A percentile compares a stretch with the other conserved stretches of the same genome.
Evolutionary conservation across 371 early-diverging fungal species (phyloP).

Genomic region (Syncephalastrum contaminatum): DNA sequence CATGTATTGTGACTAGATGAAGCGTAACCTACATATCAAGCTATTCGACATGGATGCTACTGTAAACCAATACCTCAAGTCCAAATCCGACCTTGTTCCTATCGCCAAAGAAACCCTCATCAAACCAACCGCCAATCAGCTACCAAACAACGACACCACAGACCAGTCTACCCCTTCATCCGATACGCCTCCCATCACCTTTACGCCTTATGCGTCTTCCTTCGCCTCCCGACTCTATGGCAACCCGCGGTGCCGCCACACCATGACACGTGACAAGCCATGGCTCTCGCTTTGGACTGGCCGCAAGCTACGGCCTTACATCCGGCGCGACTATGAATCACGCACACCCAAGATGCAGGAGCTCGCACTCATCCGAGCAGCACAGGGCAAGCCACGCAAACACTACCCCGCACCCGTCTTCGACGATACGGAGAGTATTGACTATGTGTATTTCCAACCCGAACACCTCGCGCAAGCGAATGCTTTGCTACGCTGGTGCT

Average conservation of each 20-base stretch:
- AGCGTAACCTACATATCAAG: slow-evolving; percentile 60
- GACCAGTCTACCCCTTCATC: slow-evolving; percentile 4
- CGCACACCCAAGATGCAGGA: slow-evolving; percentile 46
- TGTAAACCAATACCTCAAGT: slow-evolving; percentile 40
- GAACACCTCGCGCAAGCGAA: slow-evolving; percentile 81
- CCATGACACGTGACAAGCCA: slow-evolving; percentile 56
- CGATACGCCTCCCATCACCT: slow-evolving; percentile 25
- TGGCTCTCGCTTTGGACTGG: slow-evolving; percentile 67
- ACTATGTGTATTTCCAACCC: slow-evolving; percentile 78
- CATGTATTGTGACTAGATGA: slow-evolving; percentile 26
- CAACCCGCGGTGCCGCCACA: slow-evolving; percentile 46
- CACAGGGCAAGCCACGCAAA: slow-evolving; percentile 23
- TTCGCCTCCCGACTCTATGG: slow-evolving; percentile 78
- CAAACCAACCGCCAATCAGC: slow-evolving; percentile 23
- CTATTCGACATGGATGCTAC: slow-evolving; percentile 62
- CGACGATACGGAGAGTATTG: slow-evolving; percentile 57
- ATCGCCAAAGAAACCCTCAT: slow-evolving; percentile 37
- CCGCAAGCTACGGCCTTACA: slow-evolving; percentile 61
- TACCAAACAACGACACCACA: slow-evolving; percentile 6
- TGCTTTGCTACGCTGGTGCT: slow-evolving; percentile 68
- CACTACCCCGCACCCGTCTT: slow-evolving; percentile 4
- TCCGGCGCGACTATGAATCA: slow-evolving; percentile 67
- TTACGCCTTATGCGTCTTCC: slow-evolving; percentile 65
- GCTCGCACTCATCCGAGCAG: slow-evolving; percentile 45
- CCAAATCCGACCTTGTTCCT: slow-evolving; percentile 29